Base-by-base conservation (phyloP, 2,329 filamentous ascomycete genomes). In the Alternaria sp. region DNA sequence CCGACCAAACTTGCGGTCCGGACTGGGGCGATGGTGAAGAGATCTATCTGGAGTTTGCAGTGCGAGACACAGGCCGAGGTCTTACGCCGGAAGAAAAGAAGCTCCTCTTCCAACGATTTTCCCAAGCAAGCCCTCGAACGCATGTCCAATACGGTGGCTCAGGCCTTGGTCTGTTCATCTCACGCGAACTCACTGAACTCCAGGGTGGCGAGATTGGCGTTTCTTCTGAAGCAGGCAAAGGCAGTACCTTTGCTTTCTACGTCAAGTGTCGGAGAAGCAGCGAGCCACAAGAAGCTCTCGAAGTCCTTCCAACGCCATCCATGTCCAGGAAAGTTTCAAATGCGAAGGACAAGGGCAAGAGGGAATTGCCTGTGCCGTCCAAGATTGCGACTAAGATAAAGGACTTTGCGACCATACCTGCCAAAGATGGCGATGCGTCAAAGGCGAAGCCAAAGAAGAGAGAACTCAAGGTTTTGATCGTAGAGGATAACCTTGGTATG, bases 201-300 rank as follows among this genome's bases (percentile, higher is more conserved):
- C 91, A 94, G 75, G 91, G 91, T 19, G 92, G 92, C 5, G 89
- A 92, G 63, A 93, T 96, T 50, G 92, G 91, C 2, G 90, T 95
- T 3, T 84, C 86, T 2, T 92, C 90, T 0, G 82, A 87, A 64
- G 85, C 88, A 61, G 91, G 89, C 12, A 83, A 87, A 40, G 91
- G 91, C 43, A 92, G 89, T 77, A 92, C 88, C 0, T 93, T 93
- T 77, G 90, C 88, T 26, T 93, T 94, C 76, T 93, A 92, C 74
- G 86, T 93, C 76, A 90, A 89, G 67, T 87, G 88, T 57, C 87
- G 88, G 72, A 89, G 86, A 80, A 88, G 83, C 45, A 68, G 63
- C 5, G 73, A 80, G 28, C 81, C 81, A 45, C 73, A 61, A 65
- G 76, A 80, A 43, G 59, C 60, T 2, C 63, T 70, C 2, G 78